phyloP scores from a whole-genome alignment of 768 basidiomycete genomes.

The Calocera cornea region DNA sequence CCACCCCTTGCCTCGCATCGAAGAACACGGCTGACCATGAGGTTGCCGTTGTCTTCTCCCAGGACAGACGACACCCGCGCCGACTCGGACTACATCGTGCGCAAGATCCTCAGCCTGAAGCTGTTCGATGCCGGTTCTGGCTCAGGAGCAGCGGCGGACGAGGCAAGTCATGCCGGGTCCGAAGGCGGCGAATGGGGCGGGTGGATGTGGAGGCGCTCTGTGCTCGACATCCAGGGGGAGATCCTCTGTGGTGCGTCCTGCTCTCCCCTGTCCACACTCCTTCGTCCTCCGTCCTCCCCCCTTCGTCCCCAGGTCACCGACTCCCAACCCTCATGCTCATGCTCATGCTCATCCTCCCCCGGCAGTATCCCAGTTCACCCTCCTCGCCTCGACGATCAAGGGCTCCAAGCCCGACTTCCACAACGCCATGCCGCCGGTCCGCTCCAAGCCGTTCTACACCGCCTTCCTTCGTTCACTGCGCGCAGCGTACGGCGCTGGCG shows the following conservation, averaged over 20 bases:
- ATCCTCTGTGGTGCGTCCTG: slow-evolving; percentile 56
- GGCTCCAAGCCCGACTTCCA: slow-evolving; percentile 91
- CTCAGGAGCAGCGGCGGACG: slow-evolving; percentile 11
- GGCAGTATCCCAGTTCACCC: slow-evolving; percentile 80
- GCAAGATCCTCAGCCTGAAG: slow-evolving; percentile 70
- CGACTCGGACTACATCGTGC: slow-evolving; percentile 59
- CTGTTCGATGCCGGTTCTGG: slow-evolving; percentile 48
- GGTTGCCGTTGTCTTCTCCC: too few relatives aligned
- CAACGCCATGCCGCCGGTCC: slow-evolving; percentile 47
- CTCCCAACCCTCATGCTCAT: neutral
- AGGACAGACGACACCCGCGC: slow-evolving; percentile 60
- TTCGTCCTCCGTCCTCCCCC: too few relatives aligned
- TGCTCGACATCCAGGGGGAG: slow-evolving; percentile 80
- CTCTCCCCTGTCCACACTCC: too few relatives aligned
- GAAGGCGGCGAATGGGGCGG: too few relatives aligned
- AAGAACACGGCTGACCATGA: too few relatives aligned
- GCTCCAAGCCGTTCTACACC: neutral
- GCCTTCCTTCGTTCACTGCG: neutral
- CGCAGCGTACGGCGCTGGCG: neutral
- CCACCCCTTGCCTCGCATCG: too few relatives aligned
- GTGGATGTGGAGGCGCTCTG: slow-evolving; percentile 69
- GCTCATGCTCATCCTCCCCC: too few relatives aligned
- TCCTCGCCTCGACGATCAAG: slow-evolving; percentile 75
- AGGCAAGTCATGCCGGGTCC: too few relatives aligned
- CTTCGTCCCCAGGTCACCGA: too few relatives aligned